Base-by-base conservation (phyloP, 257 asterid species). In the Linderniella brevidens region DNA sequence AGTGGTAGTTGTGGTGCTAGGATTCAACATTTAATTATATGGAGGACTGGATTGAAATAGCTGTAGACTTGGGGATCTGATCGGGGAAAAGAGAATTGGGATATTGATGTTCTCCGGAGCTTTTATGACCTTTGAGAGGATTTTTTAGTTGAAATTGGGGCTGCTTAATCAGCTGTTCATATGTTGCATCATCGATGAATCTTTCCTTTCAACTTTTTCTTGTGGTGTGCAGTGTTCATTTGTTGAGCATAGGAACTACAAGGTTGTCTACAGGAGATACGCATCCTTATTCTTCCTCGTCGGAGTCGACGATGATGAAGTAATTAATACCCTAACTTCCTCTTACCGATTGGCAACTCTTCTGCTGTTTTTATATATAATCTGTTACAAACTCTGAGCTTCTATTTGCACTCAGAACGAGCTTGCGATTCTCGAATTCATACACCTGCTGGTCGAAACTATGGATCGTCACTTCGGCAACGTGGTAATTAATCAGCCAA, bases 401-500 rank as follows among this genome's bases (percentile, higher is more conserved):
- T 38, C 51, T 38, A 48, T 38, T 55, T 55, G 48, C 49, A 59
- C 61, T 64, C 86, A 88, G 98, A 88, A 88, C 58, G 97, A 88
- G 67, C 94, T 88, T 48, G 97, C 93, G 6, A 88, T 88, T 38
- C 56, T 84, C 80, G 97, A 88, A 64, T 84, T 84, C 62, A 88
- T 88, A 53, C 98, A 88, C 64, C 78, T 88, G 61, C 64, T 88
- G 55, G 98, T 88, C 14, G 98, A 88, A 72, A 88, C 98, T 14
- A 88, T 88, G 98, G 98, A 88, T 64, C 94, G 94, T n/a, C 98
- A 88, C 73, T 84, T 88, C 60, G 98, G 96, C 63, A 88, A 88
- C 58, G 95, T 88, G 94, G 96, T 78, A 67, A 66, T 69, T 68
- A 67, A 66, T 69, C 66, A 32, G 52, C 56, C n/a, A 39, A 62